phyloP scores from a whole-genome alignment of 768 basidiomycete genomes.

The Dacryopinax primogenitus region DNA sequence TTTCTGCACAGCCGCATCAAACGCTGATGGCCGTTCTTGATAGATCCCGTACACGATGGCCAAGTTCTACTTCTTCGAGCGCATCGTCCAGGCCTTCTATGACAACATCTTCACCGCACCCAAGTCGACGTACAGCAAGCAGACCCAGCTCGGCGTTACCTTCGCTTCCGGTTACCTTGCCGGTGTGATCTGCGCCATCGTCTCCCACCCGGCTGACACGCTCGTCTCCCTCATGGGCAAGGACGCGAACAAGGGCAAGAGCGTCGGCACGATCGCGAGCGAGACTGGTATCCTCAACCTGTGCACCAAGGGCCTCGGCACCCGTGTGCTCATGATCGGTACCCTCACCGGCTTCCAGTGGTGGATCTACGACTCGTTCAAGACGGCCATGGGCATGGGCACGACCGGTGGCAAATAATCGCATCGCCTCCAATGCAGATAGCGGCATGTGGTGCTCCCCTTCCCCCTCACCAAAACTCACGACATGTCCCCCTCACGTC shows the following conservation, averaged over 20 bases:
- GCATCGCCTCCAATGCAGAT: not conserved
- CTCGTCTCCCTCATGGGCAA: constrained; percentile 91
- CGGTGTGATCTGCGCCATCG: constrained; percentile 89
- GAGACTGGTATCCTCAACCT: constrained; percentile 56
- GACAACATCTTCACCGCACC: constrained; percentile 71
- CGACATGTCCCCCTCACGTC: not conserved
- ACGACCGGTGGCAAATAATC: constrained; percentile 78
- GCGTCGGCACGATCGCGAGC: constrained; percentile 50
- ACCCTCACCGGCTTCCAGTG: constrained; percentile 65
- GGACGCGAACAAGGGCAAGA: constrained; percentile 64
- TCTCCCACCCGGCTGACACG: constrained; percentile 93
- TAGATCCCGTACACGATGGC: constrained; percentile 98
- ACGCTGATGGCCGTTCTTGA: constrained; percentile 10
- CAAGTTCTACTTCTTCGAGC: constrained; percentile 92
- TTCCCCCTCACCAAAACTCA: not conserved
- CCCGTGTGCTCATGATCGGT: constrained; percentile 78
- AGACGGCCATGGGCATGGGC: constrained; percentile 68
- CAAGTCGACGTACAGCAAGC: constrained; percentile 70
- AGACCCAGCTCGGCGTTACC: constrained; percentile 71
- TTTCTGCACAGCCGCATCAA: not conserved
- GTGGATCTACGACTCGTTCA: constrained; percentile 90
- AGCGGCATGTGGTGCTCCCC: not conserved
- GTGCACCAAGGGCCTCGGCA: constrained; percentile 76
- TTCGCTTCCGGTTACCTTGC: constrained; percentile 87
- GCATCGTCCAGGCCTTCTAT: constrained; percentile 70